Base-by-base conservation (phyloP, 768 basidiomycete species). In the Lactifluus pinguis region DNA sequence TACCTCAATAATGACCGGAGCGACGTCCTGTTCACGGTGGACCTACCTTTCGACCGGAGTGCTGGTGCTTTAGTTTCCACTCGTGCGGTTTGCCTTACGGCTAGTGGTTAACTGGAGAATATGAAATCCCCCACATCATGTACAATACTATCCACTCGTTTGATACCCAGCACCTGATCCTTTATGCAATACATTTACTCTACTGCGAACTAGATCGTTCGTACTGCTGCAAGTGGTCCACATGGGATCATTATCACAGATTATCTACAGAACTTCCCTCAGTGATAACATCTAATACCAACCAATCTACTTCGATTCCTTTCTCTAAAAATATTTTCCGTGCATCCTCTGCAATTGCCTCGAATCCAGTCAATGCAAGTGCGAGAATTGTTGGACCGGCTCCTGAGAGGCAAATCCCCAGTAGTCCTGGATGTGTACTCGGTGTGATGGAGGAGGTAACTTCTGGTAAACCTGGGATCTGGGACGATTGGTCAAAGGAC, bases 311-410 rank as follows among this genome's bases (percentile, higher is more conserved):
- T 63, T 90, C 82, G 13, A 98, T 81, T 6, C 81, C 82, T 55
- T 85, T 80, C 49, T 76, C 72, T 57, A 75, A 75, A 73, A 98
- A 97, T 47, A 95, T 86, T 30, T 73, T 72, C 17, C 84, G 77
- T 9, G 92, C 94, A 66, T 87, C 87, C 66, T 86, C 81, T 4
- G 92, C 94, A 61, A 98, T 97, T 7, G 76, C 77, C 49, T 93
- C 89, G 67, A 90, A 98, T 29, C 86, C 85, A 38, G 75, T 73
- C 0, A 91, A 94, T 2, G 97, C 97, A 17, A 99, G 82, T 1
- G 97, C 97, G 63, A 99, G 82, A 63, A 98, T 97, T 6, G 97
- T 98, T 4, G 97, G 97, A 0, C 97, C 97, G 5, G 97, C 97
- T 7, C 97, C 97, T 2, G 95, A 98, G 38, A 99, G 83, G 72